These are phyloP conservation scores for Scheffersomyces cryptocercus DNA, from an alignment of 1,139 yeast species.

Conservation along the genomic window DNA sequence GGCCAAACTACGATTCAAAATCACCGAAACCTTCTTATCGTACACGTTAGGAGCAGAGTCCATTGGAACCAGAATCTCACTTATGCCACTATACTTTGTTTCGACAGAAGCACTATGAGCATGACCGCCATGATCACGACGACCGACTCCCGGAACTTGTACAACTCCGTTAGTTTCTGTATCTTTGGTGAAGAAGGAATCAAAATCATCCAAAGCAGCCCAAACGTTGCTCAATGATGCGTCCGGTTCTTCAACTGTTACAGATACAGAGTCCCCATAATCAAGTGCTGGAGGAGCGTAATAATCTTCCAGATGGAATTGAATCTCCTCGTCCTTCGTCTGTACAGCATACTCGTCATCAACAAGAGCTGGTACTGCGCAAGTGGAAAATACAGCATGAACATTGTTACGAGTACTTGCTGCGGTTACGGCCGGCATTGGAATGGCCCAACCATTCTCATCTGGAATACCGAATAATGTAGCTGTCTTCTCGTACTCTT, in stretches of 20 bases:
- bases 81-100: slow-evolving; percentile 36
- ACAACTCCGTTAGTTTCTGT: slow-evolving; percentile 23
- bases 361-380: slow-evolving; percentile 43
- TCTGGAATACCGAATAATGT: slow-evolving; percentile 95
- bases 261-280: slow-evolving; percentile 36
- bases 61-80: slow-evolving; percentile 47
- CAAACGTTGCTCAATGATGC: slow-evolving; percentile 90
- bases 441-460: slow-evolving; percentile 97
- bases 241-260: slow-evolving; percentile 59
- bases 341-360: slow-evolving; percentile 23
- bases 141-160: slow-evolving; percentile 8
- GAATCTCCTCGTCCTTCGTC: slow-evolving; percentile 45
- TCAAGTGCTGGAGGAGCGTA: slow-evolving; percentile 42
- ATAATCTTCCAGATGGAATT: slow-evolving; percentile 70
- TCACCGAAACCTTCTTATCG: slow-evolving; percentile 76
- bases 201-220: slow-evolving; percentile 94
- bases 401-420: slow-evolving; percentile 88
- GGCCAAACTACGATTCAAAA: slow-evolving; percentile 72
- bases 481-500: slow-evolving; percentile 82
- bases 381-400: slow-evolving; percentile 91
- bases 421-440: slow-evolving; percentile 90
- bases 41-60: slow-evolving; percentile 79
- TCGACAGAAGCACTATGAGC: slow-evolving; percentile 53
- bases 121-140: slow-evolving; percentile 23
- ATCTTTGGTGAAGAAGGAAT: slow-evolving; percentile 86